Base-by-base conservation (phyloP, 768 basidiomycete genomes). In the Suillus hirtellus region DNA sequence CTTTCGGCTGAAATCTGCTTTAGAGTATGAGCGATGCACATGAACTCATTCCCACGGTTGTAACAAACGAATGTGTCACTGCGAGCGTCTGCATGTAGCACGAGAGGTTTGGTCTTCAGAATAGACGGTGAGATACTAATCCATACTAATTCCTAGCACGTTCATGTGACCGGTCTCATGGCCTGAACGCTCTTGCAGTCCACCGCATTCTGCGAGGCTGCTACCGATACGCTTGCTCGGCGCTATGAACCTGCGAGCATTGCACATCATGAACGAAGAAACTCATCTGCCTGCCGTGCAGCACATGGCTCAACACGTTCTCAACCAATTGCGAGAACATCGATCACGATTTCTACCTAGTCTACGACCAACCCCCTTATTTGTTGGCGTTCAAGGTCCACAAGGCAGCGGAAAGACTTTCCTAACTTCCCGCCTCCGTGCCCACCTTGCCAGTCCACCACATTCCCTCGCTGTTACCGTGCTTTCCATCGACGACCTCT, bases 371-470 rank as follows among this genome's bases (percentile, higher is more conserved):
- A 72, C 73, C 27, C 95, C 96, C 3, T 78, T 97, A 17, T 90
- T 97, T 65, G 86, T 96, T 14, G 95, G 88, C 2, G 71, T 97
- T 17, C 96, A 97, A 77, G 96, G 96, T 1, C 95, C 96, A 0
- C 96, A 98, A 75, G 96, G 96, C 12, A 92, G 90, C 60, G 95
- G 96, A 40, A 99, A 99, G 79, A 90, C 95, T 0, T 93, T 84
- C 71, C 80, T 94, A 34, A 87, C 92, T 5, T 80, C 81, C 6
- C 82, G 80, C 35, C 79, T 96, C 35, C 73, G 82, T 69, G 64
- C 70, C 67, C 37, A 70, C 67, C 73, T 82, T 78, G 56, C 77
- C 78, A 53, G 72, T 76, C 27, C 80, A 5, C 86, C 84, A 3
- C 74, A 85, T 63, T 72, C 77, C 5, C 81, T 92, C 14, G 81